Conservation (phyloP, 768 basidiomycete genomes). For the Kwoniella bestiolae region DNA sequence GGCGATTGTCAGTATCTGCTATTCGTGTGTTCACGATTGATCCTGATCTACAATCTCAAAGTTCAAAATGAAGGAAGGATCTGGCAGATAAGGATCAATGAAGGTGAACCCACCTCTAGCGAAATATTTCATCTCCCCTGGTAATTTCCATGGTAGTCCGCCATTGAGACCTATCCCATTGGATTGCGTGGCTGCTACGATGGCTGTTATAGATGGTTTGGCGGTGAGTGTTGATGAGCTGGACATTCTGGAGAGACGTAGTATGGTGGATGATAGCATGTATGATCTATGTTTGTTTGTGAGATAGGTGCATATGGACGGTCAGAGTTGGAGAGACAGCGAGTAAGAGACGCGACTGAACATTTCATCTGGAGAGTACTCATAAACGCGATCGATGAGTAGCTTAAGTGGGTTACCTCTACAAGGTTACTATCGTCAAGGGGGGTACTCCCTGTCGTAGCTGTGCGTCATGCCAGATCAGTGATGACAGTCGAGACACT, state of each 20-base stretch:
- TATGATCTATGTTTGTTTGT: too few relatives aligned
- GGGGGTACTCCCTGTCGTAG: not conserved
- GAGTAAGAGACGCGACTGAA: slow-evolving; percentile 16
- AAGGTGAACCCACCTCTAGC: slow-evolving; percentile 69
- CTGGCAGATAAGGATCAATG: not conserved
- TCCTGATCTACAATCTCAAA: too few relatives aligned
- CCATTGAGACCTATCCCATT: slow-evolving; percentile 85
- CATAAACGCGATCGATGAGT: not conserved
- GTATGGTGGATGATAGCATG: not conserved
- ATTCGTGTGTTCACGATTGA: not conserved
- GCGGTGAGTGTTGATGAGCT: not conserved
- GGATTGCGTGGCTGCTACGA: slow-evolving; percentile 84
- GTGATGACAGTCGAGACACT: not conserved
- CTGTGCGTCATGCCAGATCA: slow-evolving; percentile 21
- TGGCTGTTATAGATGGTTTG: slow-evolving; percentile 68
- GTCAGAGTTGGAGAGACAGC: not conserved
- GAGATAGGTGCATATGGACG: too few relatives aligned
- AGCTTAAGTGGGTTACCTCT: not conserved
- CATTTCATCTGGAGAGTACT: not conserved
- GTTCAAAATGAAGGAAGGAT: not conserved
- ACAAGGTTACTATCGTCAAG: not conserved
- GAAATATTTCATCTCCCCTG: slow-evolving; percentile 91
- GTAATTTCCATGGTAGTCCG: slow-evolving; percentile 82
- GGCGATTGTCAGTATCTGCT: too few relatives aligned
- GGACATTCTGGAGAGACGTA: not conserved